phyloP scores from a whole-genome alignment of 495 filamentous ascomycete species.

The Podospora pseudopauciseta region DNA sequence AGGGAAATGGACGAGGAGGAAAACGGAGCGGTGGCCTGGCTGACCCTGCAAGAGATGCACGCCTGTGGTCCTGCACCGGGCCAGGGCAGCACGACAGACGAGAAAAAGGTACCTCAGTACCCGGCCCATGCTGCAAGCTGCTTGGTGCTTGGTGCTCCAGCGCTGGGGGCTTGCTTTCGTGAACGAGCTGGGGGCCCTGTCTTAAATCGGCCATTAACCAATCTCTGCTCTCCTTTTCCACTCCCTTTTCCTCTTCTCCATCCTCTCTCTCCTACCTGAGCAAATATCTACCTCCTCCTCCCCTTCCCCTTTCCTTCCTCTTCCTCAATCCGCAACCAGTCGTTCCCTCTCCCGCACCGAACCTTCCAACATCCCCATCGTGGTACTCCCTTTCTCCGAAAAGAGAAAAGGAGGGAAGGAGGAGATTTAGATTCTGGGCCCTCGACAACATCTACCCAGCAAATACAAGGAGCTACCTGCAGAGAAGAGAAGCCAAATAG shows the following conservation, averaged over 20 bases:
- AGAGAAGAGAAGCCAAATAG: slow-evolving; percentile 16
- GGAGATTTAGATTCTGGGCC: slow-evolving; percentile 37
- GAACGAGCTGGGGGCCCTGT: slow-evolving; percentile 40
- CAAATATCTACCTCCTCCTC: slow-evolving; percentile 52
- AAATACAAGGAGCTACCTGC: slow-evolving; percentile 30
- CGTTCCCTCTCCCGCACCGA: slow-evolving; percentile 46
- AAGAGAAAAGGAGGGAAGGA: slow-evolving; percentile 42
- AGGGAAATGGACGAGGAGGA: slow-evolving; percentile 6
- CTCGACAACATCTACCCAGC: slow-evolving; percentile 29
- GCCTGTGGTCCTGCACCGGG: slow-evolving; percentile 23
- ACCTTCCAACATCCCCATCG: slow-evolving; percentile 41
- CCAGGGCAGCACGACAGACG: slow-evolving; percentile 18
- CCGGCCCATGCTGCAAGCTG: slow-evolving; percentile 30
- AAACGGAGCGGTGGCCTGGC: slow-evolving; percentile 24
- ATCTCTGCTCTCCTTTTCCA: slow-evolving; percentile 45
- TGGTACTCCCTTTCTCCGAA: slow-evolving; percentile 32
- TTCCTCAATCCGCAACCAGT: slow-evolving; percentile 56
- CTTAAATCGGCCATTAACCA: slow-evolving; percentile 52
- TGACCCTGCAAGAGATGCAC: slow-evolving; percentile 19
- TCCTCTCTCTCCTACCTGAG: slow-evolving; percentile 57
- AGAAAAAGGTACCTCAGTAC: slow-evolving; percentile 25
- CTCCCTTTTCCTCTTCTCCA: slow-evolving; percentile 53
- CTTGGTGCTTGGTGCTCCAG: slow-evolving; percentile 25
- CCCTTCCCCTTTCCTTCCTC: slow-evolving; percentile 44
- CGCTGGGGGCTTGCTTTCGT: slow-evolving; percentile 7